phyloP scores from a whole-genome alignment of 768 basidiomycete genomes.

The Agaricus blazei region DNA sequence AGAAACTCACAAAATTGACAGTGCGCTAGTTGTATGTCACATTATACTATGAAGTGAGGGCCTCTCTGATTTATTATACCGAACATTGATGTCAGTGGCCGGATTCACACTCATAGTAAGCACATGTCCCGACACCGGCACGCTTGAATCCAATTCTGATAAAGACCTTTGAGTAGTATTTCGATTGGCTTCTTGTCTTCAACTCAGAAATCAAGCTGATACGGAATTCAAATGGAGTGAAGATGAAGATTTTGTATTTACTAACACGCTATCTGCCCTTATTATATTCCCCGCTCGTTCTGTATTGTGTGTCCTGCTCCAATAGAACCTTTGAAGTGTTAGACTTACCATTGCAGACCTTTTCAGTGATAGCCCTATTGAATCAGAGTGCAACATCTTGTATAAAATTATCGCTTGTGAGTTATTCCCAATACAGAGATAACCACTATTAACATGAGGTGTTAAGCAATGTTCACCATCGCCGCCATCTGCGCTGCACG shows the following conservation, averaged over 20 bases:
- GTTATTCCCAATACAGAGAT: not conserved
- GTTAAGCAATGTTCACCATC: not conserved
- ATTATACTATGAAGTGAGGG: too few species aligned
- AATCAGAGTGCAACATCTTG: not conserved
- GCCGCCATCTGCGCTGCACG: not conserved
- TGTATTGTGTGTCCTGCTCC: not conserved
- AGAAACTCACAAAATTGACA: too few species aligned
- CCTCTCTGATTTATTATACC: too few species aligned
- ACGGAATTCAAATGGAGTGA: not conserved
- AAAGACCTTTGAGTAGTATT: not conserved
- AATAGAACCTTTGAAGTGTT: not conserved
- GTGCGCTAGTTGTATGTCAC: too few species aligned
- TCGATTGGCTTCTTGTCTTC: not conserved
- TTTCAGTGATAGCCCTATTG: not conserved
- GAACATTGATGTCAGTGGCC: too few species aligned
- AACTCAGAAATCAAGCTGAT: not conserved
- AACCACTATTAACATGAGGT: not conserved
- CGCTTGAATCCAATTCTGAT: too few species aligned
- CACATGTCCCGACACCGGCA: too few species aligned
- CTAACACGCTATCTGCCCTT: not conserved
- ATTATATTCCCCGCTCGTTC: not conserved
- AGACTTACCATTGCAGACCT: not conserved
- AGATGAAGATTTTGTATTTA: not conserved
- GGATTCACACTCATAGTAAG: too few species aligned
- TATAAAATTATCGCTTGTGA: not conserved